phyloP scores from a whole-genome alignment of 139 green algal genomes.

The Zygnema circumcarinatum region DNA sequence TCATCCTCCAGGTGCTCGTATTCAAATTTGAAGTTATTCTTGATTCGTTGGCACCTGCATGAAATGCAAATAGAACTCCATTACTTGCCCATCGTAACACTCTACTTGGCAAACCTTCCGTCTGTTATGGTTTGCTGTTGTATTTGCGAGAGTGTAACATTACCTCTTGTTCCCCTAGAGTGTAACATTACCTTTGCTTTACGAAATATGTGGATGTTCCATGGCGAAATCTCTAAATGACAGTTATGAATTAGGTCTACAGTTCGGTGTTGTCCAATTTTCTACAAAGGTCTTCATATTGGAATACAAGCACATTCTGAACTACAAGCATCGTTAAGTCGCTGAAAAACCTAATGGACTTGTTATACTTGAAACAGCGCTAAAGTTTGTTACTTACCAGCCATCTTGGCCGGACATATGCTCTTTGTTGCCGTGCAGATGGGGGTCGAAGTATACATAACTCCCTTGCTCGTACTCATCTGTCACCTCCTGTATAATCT shows the following conservation, averaged over 20 bases:
- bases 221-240: no score
- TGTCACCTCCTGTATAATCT: constrained; percentile 57
- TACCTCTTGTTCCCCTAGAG: no score
- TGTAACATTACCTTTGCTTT: no score
- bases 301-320: no score
- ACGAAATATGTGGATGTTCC: no score
- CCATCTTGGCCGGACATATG: neutral
- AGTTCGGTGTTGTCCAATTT: no score
- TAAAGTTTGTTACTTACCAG: constrained; percentile 19
- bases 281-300: no score
- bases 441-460: constrained; percentile 69
- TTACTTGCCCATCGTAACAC: neutral
- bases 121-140: neutral
- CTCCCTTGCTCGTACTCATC: constrained; percentile 84
- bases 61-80: neutral
- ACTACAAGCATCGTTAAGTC: no score
- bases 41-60: constrained; percentile 49
- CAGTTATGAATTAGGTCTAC: no score
- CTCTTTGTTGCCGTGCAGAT: constrained; percentile 32
- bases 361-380: no score
- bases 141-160: neutral
- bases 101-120: neutral
- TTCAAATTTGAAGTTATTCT: constrained; percentile 48
- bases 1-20: constrained; percentile 54
- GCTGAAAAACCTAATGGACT: no score